Evolutionary conservation across 192 early-diverging fungal genomes (phyloP).

Genomic region (Podila minutissima): DNA sequence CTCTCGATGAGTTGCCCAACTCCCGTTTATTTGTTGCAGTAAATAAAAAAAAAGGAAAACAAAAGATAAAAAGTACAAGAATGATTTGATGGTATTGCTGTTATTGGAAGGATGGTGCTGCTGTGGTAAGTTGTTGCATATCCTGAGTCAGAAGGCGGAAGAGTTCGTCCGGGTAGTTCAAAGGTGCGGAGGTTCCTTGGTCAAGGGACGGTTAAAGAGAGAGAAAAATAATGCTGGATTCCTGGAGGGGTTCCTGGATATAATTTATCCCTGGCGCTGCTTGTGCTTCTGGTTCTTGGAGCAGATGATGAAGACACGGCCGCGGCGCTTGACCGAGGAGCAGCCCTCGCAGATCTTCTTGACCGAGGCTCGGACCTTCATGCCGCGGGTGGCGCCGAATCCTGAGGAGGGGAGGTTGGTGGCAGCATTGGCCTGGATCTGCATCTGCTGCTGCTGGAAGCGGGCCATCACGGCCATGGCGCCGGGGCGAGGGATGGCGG

Average conservation of each 20-base stretch:
- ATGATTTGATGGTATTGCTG: no score
- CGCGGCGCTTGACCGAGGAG: slow-evolving; percentile 85
- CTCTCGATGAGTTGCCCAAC: no score
- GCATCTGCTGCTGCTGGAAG: slow-evolving; percentile 16
- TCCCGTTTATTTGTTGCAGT: no score
- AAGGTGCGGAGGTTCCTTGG: background rate
- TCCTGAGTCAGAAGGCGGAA: no score
- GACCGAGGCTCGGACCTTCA: slow-evolving; percentile 90
- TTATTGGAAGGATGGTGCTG: no score
- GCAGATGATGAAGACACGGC: slow-evolving; percentile 89
- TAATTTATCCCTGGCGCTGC: slow-evolving; percentile 85
- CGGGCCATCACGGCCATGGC: slow-evolving; percentile 25
- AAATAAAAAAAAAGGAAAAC: no score
- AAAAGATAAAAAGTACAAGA: no score
- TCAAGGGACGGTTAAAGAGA: background rate
- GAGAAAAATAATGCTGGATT: background rate
- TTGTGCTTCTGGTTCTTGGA: slow-evolving; percentile 94
- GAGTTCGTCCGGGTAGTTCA: no score
- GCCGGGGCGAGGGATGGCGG: slow-evolving; percentile 1
- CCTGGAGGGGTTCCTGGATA: no score
- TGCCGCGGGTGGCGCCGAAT: slow-evolving; percentile 65
- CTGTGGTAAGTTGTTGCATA: no score
- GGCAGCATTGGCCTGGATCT: slow-evolving; percentile 16
- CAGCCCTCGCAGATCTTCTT: slow-evolving; percentile 93
- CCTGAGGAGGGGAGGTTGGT: slow-evolving; percentile 7